Evolutionary conservation across 2,329 filamentous ascomycete genomes (phyloP).

Genomic region (Pseudogymnoascus verrucosus): DNA sequence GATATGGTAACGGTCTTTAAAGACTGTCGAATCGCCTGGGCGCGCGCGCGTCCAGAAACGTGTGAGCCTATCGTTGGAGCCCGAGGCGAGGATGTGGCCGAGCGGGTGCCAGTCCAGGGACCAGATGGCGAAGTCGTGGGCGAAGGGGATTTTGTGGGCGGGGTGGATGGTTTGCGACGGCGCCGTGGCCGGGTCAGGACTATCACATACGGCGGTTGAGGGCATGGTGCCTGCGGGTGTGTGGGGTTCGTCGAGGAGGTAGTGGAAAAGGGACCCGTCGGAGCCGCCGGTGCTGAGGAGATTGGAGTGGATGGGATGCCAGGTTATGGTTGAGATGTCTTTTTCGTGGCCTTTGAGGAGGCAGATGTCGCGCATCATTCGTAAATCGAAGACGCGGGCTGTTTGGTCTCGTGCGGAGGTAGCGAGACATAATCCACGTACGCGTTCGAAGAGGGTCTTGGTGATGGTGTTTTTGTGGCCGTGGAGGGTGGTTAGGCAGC

Average conservation of each 20-base stretch:
- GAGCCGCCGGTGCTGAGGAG: constrained; percentile 84
- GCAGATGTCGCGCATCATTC: constrained; percentile 97
- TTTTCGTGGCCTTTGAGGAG: constrained; percentile 92
- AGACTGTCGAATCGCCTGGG: constrained; percentile 76
- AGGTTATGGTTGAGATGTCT: constrained; percentile 83
- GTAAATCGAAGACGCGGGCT: constrained; percentile 84
- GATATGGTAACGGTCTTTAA: constrained; percentile 91
- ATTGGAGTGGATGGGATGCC: constrained; percentile 88
- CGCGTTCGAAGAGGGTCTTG: constrained; percentile 81
- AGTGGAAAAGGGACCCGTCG: constrained; percentile 85
- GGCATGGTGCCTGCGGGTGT: constrained; percentile 64
- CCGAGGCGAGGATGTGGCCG: constrained; percentile 89
- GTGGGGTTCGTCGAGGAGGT: constrained; percentile 92
- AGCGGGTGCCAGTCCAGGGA: constrained; percentile 96
- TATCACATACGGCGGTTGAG: constrained; percentile 77
- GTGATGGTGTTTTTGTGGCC: constrained; percentile 97
- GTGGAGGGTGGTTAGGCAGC: constrained; percentile 87
- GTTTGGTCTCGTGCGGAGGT: constrained; percentile 92
- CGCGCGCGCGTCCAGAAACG: constrained; percentile 91
- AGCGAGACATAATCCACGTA: constrained; percentile 75
- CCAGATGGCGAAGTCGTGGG: constrained; percentile 95
- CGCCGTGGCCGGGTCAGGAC: constrained; percentile 67
- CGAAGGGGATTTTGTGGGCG: constrained; percentile 76
- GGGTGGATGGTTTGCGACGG: constrained; percentile 88
- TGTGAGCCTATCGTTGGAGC: constrained; percentile 93